Conservation (phyloP, 2,329 filamentous ascomycete species). For the Xylaria sp. region DNA sequence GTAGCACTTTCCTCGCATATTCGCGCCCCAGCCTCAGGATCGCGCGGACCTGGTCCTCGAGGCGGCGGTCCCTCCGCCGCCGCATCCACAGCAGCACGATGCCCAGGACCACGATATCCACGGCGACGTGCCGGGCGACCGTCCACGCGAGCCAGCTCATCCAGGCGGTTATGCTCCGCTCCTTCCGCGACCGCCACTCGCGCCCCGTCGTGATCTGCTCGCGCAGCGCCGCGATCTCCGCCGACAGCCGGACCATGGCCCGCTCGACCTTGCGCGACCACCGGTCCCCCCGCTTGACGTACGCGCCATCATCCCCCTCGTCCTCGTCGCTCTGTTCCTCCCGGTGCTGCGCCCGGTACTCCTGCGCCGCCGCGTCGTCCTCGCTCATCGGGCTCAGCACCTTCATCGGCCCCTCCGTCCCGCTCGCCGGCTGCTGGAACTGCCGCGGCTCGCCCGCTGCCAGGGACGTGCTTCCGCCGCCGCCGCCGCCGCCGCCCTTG, state of each 20-base stretch:
- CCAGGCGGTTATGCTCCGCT: conserved; percentile 70
- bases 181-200: conserved; percentile 68
- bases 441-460: conserved; percentile 44
- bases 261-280: conserved; percentile 86
- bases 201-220: conserved; percentile 84
- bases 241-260: conserved; percentile 84
- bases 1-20: conserved; percentile 61
- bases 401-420: conserved; percentile 62
- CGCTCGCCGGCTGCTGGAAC: conserved; percentile 51
- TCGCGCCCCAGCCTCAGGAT: conserved; percentile 60
- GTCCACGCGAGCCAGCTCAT: conserved; percentile 70
- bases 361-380: conserved; percentile 68
- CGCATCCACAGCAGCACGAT: conserved; percentile 74
- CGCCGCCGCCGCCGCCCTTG: no score
- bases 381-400: conserved; percentile 86
- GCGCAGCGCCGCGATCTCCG: conserved; percentile 86
- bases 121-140: conserved; percentile 70
- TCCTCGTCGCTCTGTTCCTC: no score
- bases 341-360: conserved; percentile 54
- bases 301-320: conserved; percentile 43
- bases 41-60: conserved; percentile 75
- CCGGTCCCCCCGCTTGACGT: conserved; percentile 51
- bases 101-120: conserved; percentile 69
- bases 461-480: no score
- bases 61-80: conserved; percentile 67